Base-by-base conservation (phyloP, 1,139 yeast genomes). In the Saccharomyces hybrid region DNA sequence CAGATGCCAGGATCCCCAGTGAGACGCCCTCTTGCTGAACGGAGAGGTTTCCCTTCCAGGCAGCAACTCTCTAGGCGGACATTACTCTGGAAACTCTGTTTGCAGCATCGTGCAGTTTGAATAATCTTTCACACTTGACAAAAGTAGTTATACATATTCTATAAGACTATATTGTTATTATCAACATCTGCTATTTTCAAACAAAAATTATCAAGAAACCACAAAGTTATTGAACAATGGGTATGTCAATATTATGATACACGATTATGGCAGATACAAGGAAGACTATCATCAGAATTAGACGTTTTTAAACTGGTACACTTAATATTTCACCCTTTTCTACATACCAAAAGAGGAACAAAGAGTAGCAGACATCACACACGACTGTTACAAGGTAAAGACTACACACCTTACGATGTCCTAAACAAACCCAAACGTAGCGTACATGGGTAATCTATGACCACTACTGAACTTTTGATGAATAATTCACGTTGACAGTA, bases 151-250 rank as follows among this genome's bases (percentile, higher is more conserved):
- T 32, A 29, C 14, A 34, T 31, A 32, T 11, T n/a, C 34, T 49
- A 34, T 34, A 42, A 32, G 27, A 11, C n/a, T 16, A 27, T 32
- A 34, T 19, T 49, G 47, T 16, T 49, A 51, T 46, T 31, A 46
- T 32, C 44, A 48, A 53, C 26, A 53, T 9, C 24, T 38, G 2
- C 24, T 38, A 38, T 19, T 38, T 38, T 4, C 4, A 12, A 9
- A 24, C 26, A 38, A 9, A 38, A 11, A 4, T 4, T 12, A 38
- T 24, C 44, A 38, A 38, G 44, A 38, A 38, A 38, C 44, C 44
- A 38, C 44, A 38, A 38, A 38, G 44, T 38, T 38, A 38, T 38
- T 55, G 52, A 57, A 51, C 59, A 57, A 57, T 60, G 63, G 63
- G 63, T 60, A 60, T 60, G 63, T 60, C 34, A 19, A 26, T 42